Evolutionary conservation across 176 grass and related monocot species (phyloP).

Genomic region (sorghum (Sorghum bicolor)): Sorghum_bicolor_NCBIv3 NC_012871.2:70968501-70969000

Average conservation of each 20-base stretch:
- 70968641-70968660: too few relatives aligned
- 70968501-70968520: conserved; percentile 17
- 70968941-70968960: not conserved
- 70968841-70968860: too few relatives aligned
- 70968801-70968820: not conserved
- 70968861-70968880: not conserved
- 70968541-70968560: not conserved
- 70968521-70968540: not conserved
- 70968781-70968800: not conserved
- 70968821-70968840: not conserved
- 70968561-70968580: not conserved
- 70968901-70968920: not conserved
- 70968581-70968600: not conserved
- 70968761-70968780: not conserved
- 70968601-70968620: not conserved
- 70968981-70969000: not conserved
- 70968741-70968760: too few relatives aligned
- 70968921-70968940: not conserved
- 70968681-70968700: too few relatives aligned
- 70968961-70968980: not conserved
- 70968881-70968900: not conserved
- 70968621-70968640: not conserved
- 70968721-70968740: too few relatives aligned
- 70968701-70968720: too few relatives aligned
- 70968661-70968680: too few relatives aligned